These are phyloP conservation scores for Magnolia sinica DNA, from an alignment of 164 flowering plant genomes.

Conservation along the genomic window DNA sequence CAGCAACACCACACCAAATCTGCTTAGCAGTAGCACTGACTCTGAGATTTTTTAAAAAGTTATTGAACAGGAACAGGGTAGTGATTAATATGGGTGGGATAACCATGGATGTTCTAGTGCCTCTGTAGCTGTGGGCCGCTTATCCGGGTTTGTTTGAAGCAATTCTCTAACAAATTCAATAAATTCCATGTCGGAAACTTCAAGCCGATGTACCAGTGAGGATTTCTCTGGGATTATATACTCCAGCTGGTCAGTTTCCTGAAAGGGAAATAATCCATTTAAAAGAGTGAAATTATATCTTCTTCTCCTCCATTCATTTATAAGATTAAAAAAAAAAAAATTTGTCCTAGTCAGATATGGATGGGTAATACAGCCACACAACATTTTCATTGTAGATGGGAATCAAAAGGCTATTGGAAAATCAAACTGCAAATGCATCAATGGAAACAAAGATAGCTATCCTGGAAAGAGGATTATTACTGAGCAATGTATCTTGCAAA, in stretches of 20 bases:
- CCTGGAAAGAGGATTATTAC: too few species aligned
- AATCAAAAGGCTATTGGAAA: background rate
- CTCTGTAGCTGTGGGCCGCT: conserved; percentile 71
- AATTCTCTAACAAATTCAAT: conserved; percentile 50
- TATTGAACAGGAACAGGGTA: background rate
- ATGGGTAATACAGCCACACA: background rate
- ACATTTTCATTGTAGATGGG: background rate
- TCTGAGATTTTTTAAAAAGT: background rate
- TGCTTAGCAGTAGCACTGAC: background rate
- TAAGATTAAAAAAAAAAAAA: too few species aligned
- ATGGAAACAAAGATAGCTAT: background rate
- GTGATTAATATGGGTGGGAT: conserved; percentile 36
- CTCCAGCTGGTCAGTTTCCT: conserved; percentile 74
- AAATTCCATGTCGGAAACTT: conserved; percentile 48
- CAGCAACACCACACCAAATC: background rate
- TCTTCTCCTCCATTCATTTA: background rate
- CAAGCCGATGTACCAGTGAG: conserved; percentile 57
- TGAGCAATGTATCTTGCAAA: too few species aligned
- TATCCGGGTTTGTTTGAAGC: conserved; percentile 69
- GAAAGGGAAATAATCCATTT: background rate
- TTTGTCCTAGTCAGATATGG: background rate
- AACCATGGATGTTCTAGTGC: conserved; percentile 93
- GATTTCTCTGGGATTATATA: conserved; percentile 65
- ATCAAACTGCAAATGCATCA: background rate
- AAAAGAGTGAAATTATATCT: background rate